These are phyloP conservation scores for Talaromyces verruculosus DNA, from an alignment of 2,329 filamentous ascomycete genomes.

Conservation along the genomic window DNA sequence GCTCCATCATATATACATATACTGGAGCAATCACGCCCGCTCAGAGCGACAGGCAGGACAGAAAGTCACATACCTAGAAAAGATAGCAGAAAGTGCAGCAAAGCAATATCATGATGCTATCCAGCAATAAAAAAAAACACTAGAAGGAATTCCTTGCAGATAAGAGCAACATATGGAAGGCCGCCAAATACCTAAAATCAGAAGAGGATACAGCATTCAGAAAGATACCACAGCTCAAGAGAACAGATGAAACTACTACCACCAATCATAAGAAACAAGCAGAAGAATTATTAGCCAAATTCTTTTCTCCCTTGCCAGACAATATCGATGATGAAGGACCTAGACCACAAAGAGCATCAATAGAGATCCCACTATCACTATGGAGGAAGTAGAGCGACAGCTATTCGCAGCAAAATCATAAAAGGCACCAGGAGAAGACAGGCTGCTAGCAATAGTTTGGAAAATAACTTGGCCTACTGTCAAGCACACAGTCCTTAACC, in stretches of 20 bases:
- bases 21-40: neutral
- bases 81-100: neutral
- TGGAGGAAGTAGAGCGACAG: neutral
- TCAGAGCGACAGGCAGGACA: neutral
- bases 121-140: neutral
- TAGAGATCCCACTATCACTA: neutral
- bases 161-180: neutral
- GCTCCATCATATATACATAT: neutral
- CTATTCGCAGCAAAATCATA: neutral
- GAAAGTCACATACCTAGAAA: neutral
- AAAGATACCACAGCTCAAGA: neutral
- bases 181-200: neutral
- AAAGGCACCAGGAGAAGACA: neutral
- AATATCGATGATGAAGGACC: neutral
- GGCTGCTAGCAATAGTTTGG: neutral
- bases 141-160: neutral
- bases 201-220: neutral
- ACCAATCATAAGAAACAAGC: neutral
- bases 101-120: neutral
- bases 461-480: neutral
- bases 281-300: neutral
- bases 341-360: no score
- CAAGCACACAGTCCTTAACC: neutral
- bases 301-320: neutral
- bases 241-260: neutral